phyloP scores from a whole-genome alignment of 2,329 filamentous ascomycete species.

The Xylariaceae sp. region DNA sequence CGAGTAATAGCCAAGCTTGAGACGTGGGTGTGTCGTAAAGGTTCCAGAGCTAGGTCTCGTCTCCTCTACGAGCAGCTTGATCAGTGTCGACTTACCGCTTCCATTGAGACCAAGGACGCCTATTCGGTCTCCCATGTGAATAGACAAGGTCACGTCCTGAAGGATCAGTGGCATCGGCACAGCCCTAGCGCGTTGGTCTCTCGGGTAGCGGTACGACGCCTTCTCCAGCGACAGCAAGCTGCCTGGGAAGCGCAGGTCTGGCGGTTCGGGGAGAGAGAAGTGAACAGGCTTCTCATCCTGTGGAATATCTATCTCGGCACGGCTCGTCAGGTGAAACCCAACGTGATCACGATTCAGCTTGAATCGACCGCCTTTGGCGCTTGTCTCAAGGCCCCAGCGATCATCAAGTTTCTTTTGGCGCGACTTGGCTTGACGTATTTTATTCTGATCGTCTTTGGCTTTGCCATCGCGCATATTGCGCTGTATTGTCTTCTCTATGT shows the following conservation, averaged over 20 bases:
- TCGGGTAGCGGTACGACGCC: constrained; percentile 60
- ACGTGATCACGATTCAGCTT: constrained; percentile 72
- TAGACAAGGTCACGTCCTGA: constrained; percentile 61
- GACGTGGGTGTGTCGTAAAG: constrained; percentile 62
- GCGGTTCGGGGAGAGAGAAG: constrained; percentile 57
- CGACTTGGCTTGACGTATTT: constrained; percentile 78
- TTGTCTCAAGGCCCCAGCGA: constrained; percentile 72
- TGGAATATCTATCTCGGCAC: constrained; percentile 70
- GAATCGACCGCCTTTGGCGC: constrained; percentile 67
- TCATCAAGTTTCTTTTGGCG: constrained; percentile 83
- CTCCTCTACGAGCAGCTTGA: constrained; percentile 64
- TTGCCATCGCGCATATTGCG: constrained; percentile 72
- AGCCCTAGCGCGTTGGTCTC: constrained; percentile 24
- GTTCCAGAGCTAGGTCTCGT: constrained; percentile 57
- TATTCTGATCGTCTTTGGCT: constrained; percentile 77
- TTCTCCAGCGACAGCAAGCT: constrained; percentile 69
- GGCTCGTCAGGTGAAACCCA: constrained; percentile 55
- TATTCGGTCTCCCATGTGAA: constrained; percentile 69
- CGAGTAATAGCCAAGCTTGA: constrained; percentile 72
- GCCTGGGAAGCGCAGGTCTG: constrained; percentile 70
- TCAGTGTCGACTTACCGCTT: constrained; percentile 74
- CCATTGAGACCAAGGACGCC: constrained; percentile 78
- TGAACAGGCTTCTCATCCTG: constrained; percentile 56
- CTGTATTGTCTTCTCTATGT: constrained; percentile 74
- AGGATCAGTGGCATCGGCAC: constrained; percentile 44